Base-by-base conservation (phyloP, 148 eudicot species). In the Chenopodium formosanum region DNA sequence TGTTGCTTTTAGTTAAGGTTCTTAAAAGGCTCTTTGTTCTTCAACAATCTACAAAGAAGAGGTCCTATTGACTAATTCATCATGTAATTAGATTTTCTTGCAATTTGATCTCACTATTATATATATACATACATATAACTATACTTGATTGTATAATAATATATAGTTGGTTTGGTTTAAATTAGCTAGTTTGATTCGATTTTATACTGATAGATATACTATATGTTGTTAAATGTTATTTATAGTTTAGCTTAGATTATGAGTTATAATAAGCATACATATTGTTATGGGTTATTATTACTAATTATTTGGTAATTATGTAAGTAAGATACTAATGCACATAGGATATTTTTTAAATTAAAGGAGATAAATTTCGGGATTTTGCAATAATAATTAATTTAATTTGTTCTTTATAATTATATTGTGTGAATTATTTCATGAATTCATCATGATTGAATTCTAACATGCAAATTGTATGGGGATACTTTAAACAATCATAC, bases 11-110 rank as follows among this genome's bases (percentile, higher is more conserved):
- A 11, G 76, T 89, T 66, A 87, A 82, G 81, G 87, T 87, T 34
- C 78, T 89, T 78, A 89, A 79, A 74, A 87, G 86, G 77, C 47
- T 89, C 13, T 87, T 89, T 82, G 80, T 79, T 52, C 85, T 87
- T 80, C 91, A 82, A 69, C 88, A 78, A 60, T 73, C 82, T 80
- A 12, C 82, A 62, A 85, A 89, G 80, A 85, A 80, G 72, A 29
- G 68, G 40, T 52, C 82, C 2, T 22, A 62, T 23, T 81, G 73
- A 82, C 48, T 27, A 20, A 23, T 14, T 63, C 0, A 65, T 78
- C 52, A 53, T 81, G 31, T 78, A 71, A 64, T 22, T 78, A 34
- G 22, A 20, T n/a, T 17, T 75, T 76, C 16, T 58, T 70, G 1
- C 16, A 31, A 27, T 34, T 56, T 77, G 31, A 70, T 48, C 27